Conservation (phyloP, 495 filamentous ascomycete genomes). For the Hypoxylon lienhwacheense region DNA sequence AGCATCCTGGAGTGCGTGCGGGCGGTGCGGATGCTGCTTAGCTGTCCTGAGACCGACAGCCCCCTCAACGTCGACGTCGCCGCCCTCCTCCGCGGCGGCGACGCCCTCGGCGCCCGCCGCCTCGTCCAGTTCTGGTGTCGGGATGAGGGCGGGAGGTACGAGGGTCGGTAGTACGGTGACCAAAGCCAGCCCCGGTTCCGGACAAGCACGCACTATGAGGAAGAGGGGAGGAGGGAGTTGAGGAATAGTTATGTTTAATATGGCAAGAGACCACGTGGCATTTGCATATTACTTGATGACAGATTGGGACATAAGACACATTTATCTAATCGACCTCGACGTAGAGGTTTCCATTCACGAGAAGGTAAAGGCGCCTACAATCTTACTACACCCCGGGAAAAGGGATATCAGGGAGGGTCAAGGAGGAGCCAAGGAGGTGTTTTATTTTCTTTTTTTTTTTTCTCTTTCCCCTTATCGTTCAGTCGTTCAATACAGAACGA, state of each 20-base stretch:
- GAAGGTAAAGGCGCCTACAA: background rate
- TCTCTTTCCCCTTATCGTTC: too few species aligned
- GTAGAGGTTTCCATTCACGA: too few species aligned
- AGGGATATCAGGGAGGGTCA: background rate
- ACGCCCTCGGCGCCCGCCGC: conserved; percentile 73
- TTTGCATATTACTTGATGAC: too few species aligned
- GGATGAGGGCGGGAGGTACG: conserved; percentile 54
- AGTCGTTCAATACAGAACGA: background rate
- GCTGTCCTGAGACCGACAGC: conserved; percentile 73
- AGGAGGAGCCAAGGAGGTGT: too few species aligned
- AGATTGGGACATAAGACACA: background rate
- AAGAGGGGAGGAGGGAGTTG: background rate
- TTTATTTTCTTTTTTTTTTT: too few species aligned
- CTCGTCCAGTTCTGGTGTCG: conserved; percentile 79
- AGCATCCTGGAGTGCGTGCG: conserved; percentile 76
- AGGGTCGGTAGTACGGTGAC: conserved; percentile 37
- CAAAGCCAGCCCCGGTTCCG: background rate
- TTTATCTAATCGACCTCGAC: background rate
- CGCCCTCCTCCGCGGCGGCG: conserved; percentile 71
- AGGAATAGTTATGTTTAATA: background rate
- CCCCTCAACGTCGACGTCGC: conserved; percentile 92
- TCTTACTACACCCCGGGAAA: background rate
- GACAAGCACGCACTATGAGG: background rate
- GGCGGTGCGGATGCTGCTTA: conserved; percentile 75
- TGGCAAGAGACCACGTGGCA: background rate